Base-by-base conservation (phyloP, 768 basidiomycete genomes). In the Saitozyma sp. region DNA sequence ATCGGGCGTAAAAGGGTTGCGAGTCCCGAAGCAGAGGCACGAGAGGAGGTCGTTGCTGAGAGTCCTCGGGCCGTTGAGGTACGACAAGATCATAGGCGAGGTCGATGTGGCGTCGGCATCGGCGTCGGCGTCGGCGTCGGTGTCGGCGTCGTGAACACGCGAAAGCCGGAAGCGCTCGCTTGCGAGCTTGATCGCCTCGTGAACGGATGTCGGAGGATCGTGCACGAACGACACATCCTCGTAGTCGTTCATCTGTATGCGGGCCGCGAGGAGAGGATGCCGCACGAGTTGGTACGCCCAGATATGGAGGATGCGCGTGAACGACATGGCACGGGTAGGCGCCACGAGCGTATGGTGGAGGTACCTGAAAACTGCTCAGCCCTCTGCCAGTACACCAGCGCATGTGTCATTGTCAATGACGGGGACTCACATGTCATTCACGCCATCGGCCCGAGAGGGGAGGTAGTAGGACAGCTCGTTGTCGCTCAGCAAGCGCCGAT, bases 401-500 rank as follows among this genome's bases (percentile, higher is more conserved):
- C 6, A 10, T 14, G 20, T 9, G 13, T 43, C 37, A 51, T 20
- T 19, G 16, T 6, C 29, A 7, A 37, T 29, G 29, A 17, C 16
- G 9, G 52, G 11, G 39, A 74, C 85, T 63, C 70, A 90, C 91
- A 93, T 92, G 75, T 93, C 91, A 69, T 93, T 93, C 41, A 92
- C 90, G 19, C 79, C 79, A 57, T 82, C 85, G 50, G 86, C 87
- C n/a, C 91, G 83, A 3, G 87, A 86, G 3, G 89, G 90, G 9
- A 92, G 82, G 75, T 85, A 92, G 78, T 91, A 93, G 0, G 89
- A 89, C 8, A 84, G 77, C 78, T 92, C 90, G 20, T 86, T 90
- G 61, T 89, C 86, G 6, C 89, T 89, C 54, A 92, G 80, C 59
- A 49, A 56, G 5, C 29, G 29, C 29, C 11, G 29, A 29, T 29